These are phyloP conservation scores for Corynascus novoguineensis DNA, from an alignment of 495 filamentous ascomycete species.

Conservation along the genomic window DNA sequence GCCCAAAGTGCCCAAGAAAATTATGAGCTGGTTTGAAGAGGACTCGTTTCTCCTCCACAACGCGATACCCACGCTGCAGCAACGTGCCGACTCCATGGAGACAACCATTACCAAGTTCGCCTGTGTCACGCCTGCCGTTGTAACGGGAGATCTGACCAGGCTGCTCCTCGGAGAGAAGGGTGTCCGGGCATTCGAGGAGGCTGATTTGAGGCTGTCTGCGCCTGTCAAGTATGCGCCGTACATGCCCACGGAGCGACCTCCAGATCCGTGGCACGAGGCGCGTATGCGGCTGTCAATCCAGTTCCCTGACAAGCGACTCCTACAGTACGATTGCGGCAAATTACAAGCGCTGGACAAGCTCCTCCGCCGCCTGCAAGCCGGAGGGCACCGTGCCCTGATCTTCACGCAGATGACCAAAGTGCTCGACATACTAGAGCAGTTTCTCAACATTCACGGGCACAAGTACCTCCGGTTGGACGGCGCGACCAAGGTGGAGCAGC, in stretches of 20 bases:
- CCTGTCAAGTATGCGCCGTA: conserved; percentile 43
- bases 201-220: conserved; percentile 40
- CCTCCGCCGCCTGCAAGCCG: conserved; percentile 78
- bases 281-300: conserved; percentile 90
- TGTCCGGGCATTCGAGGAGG: conserved; percentile 54
- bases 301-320: conserved; percentile 89
- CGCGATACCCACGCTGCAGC: conserved; percentile 67
- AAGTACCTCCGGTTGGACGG: conserved; percentile 90
- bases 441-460: conserved; percentile 96
- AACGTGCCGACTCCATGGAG: conserved; percentile 65
- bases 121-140: conserved; percentile 82
- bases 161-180: conserved; percentile 57
- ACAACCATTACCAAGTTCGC: conserved; percentile 78
- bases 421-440: conserved; percentile 94
- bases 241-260: conserved; percentile 46
- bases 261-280: conserved; percentile 88
- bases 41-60: conserved; percentile 61
- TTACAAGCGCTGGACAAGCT: conserved; percentile 85
- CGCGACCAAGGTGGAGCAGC: conserved; percentile 87
- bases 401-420: conserved; percentile 99
- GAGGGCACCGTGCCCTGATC: conserved; percentile 88
- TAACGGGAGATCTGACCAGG: conserved; percentile 69
- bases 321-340: conserved; percentile 98
- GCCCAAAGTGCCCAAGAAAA: conserved; percentile 48
- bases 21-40: conserved; percentile 69